phyloP scores from a whole-genome alignment of 371 early-diverging fungal species.

The Catenaria anguillulae region DNA sequence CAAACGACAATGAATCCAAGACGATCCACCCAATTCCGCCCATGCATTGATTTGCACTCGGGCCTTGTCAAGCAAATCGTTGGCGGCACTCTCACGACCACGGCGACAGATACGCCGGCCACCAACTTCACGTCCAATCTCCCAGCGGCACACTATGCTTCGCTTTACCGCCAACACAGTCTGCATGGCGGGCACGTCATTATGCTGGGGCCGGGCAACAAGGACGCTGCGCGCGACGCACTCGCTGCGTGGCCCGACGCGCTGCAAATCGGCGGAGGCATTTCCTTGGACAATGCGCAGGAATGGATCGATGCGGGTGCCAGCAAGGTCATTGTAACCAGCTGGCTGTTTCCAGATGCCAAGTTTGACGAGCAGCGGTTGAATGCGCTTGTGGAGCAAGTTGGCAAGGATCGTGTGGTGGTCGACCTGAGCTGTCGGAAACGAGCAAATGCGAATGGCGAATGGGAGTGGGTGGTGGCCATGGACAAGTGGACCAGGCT shows the following conservation, averaged over 20 bases:
- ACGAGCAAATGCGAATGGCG: no score
- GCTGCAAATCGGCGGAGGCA: constrained; percentile 92
- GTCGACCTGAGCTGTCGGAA: constrained; percentile 73
- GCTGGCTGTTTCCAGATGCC: constrained; percentile 74
- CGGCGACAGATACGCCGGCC: constrained; percentile 33
- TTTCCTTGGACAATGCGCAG: constrained; percentile 66
- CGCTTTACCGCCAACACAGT: constrained; percentile 50
- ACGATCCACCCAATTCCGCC: constrained; percentile 63
- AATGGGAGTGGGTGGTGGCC: constrained; percentile 84
- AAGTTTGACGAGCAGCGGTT: constrained; percentile 54
- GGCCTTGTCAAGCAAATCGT: constrained; percentile 97
- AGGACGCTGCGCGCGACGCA: constrained; percentile 68
- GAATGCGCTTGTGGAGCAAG: constrained; percentile 29
- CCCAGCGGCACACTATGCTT: constrained; percentile 59
- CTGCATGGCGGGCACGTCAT: constrained; percentile 86
- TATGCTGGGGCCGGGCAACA: constrained; percentile 79
- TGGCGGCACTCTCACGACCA: constrained; percentile 74
- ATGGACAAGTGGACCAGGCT: constrained; percentile 94
- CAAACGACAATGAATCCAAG: no score
- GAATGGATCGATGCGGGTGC: constrained; percentile 78
- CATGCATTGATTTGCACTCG: constrained; percentile 90
- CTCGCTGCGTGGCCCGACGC: constrained; percentile 71
- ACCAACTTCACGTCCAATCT: constrained; percentile 91
- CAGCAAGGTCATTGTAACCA: constrained; percentile 84
- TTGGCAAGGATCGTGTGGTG: constrained; percentile 70